Conservation (phyloP, 148 eudicot genomes). For the Silene conica region DNA sequence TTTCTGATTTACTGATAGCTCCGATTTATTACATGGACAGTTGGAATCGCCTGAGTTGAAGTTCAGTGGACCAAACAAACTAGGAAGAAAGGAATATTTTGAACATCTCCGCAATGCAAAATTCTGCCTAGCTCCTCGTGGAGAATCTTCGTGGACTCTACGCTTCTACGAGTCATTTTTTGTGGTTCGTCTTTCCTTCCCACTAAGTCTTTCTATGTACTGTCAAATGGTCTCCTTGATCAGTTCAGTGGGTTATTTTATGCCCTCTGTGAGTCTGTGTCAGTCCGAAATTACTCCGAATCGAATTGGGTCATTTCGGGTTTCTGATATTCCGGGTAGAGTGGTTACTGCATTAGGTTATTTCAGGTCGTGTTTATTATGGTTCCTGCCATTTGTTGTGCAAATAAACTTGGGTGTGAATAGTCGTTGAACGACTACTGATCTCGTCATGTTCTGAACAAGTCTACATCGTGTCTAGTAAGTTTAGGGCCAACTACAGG, state of each 20-base stretch:
- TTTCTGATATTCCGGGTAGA: background rate
- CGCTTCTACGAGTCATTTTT: conserved; percentile 92
- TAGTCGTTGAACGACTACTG: no score
- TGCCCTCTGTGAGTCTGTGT: background rate
- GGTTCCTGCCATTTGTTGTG: no score
- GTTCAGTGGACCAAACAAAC: conserved; percentile 84
- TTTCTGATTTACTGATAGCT: conserved; percentile 12
- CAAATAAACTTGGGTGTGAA: no score
- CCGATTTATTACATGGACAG: conserved; percentile 52
- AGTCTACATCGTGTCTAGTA: no score
- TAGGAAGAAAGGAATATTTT: conserved; percentile 76
- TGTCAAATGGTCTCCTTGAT: background rate
- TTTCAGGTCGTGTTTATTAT: background rate
- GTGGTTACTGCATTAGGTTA: background rate
- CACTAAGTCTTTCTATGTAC: background rate
- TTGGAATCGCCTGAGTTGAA: conserved; percentile 99
- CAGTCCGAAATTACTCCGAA: background rate
- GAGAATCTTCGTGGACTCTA: conserved; percentile 98
- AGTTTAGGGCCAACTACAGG: no score
- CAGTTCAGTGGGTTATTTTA: background rate
- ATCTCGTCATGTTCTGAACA: no score
- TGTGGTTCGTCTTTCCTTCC: conserved; percentile 62
- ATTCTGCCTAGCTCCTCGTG: conserved; percentile 97
- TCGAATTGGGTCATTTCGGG: background rate
- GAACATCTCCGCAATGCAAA: conserved; percentile 90